Base-by-base conservation (phyloP, 768 basidiomycete species). In the Exsudoporus frostii region DNA sequence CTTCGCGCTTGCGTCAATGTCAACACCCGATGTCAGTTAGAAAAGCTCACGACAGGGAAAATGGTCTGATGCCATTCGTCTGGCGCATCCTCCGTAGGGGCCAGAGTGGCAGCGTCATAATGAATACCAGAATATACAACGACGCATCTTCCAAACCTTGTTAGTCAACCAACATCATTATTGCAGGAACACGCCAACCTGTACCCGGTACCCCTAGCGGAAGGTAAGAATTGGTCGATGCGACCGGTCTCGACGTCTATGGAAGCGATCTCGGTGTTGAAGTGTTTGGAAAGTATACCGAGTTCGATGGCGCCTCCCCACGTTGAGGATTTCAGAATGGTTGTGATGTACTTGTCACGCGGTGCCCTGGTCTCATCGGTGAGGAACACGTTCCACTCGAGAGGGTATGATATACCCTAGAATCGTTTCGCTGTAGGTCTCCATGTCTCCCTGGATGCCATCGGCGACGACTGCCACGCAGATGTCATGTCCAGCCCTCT, bases 261-360 rank as follows among this genome's bases (percentile, higher is more conserved):
- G 56, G 88, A 91, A 2, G 85, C 83, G 34, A 98, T 96, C 70
- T 97, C 95, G 1, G 90, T 86, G 24, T 73, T 71, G 67, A 85
- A 97, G 69, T 96, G 84, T 8, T 81, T 74, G 3, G 95, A 84
- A 54, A 98, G 84, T 57, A 98, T 83, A 7, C 85, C 75, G 3
- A 98, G 83, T 71, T 94, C 94, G 65, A 98, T 98, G 1, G 96
- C 96, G 15, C 96, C 96, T 45, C 96, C 96, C 96, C 96, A 98
- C 1, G 88, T 82, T 3, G 79, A 73, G 1, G 91, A 83, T 42
- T 85, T 86, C 44, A 84, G 75, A 57, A 98, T 98, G 5, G 88
- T 89, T 6, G 75, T 58, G 56, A 93, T 88, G 70, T 98, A 98
- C 45, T 84, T 76, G 29, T 82, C 79, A n/a, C 76, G 75, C 4